Evolutionary conservation across 1,139 yeast genomes (phyloP), one percentile per base, ranked within the genome.

Genomic region (Wickerhamomyces sp.): DNA sequence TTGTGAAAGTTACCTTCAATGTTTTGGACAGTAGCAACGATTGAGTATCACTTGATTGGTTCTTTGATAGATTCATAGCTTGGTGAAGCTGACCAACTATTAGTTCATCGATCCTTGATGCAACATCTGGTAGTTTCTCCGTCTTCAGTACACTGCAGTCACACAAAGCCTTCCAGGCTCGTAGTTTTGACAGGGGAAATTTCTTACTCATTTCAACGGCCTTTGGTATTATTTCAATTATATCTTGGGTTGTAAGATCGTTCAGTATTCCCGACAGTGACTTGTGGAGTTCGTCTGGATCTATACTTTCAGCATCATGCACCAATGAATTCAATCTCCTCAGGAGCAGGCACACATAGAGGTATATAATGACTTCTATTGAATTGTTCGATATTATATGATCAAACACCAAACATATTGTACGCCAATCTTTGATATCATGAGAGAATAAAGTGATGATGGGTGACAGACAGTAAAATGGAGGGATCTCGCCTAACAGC

Each of bases 361-460:
- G 59, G 55, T 84, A 85, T 7, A 82, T 56, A 11, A 70, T 62
- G 26, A 66, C 51, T 46, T 70, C 45, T 59, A 77, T 58, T 1
- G 80, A 69, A 18, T 68, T 68, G 45, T 75, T 68, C 34, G 80
- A 71, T 41, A 86, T 63, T 10, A 79, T 66, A 49, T 72, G 78
- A 60, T 85, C 94, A 79, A 90, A 84, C 6, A 87, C 60, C 6
- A 70, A 62, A 42, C 80, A 66, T 14, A 84, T 63, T 33, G 78
- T 77, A n/a, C 68, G 67, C 40, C 75, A 65, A 41, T 72, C 69
- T 23, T 68, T 62, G 32, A 85, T 58, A 53, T 89, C 93, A 63
- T 93, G 98, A 13, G 94, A 72, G 63, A 82, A 88, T 41, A 88
- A 58, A 0, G 98, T 89, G 40, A 93, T 70, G 1, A 91, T 69